Evolutionary conservation across 208 protist genomes (phyloP), one percentile per base, ranked within the genome.

Genomic region (Phytomonas serpens): DNA sequence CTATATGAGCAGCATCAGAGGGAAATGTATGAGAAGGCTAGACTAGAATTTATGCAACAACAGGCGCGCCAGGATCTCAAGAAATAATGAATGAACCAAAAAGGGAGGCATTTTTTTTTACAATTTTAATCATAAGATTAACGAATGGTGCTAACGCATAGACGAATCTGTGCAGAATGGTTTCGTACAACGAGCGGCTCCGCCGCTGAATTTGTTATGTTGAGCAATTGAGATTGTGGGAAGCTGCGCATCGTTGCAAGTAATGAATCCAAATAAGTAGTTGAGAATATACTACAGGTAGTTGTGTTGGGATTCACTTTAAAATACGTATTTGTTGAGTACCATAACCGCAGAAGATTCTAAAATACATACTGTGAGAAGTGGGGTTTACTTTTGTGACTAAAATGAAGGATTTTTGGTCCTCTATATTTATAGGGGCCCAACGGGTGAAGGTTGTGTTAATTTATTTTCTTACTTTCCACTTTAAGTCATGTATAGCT

Each of bases 1-100:
- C 77, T 95, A 14, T 93, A 92, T 69, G 84, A 93, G 47, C 83
- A 90, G 63, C 78, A 92, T 36, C 88, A 93, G 71, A 74, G 79
- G 5, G 86, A 92, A 61, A 83, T 89, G 84, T 79, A 83, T 14
- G 82, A 89, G 69, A 87, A 83, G 76, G 77, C 77, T 33, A 72
- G 79, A 29, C 38, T 87, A 61, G 84, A 88, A 47, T 76, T 82
- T 65, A 89, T 87, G 82, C 77, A 87, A 70, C 78, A 83, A 52
- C 75, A 88, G 78, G 87, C 87, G 10, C 68, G 89, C 40, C 74
- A 84, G 47, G 79, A 87, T 38, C 69, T 94, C 14, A 79, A 91
- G 72, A 80, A 82, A n/a, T 86, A 80, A 73, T n/a, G 47, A 33
- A 67, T 27, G 30, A 4, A 64, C 0, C 65, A 40, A 67, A 13